phyloP scores from a whole-genome alignment of 108 stramenopile species.

The Skeletonema grethae region DNA sequence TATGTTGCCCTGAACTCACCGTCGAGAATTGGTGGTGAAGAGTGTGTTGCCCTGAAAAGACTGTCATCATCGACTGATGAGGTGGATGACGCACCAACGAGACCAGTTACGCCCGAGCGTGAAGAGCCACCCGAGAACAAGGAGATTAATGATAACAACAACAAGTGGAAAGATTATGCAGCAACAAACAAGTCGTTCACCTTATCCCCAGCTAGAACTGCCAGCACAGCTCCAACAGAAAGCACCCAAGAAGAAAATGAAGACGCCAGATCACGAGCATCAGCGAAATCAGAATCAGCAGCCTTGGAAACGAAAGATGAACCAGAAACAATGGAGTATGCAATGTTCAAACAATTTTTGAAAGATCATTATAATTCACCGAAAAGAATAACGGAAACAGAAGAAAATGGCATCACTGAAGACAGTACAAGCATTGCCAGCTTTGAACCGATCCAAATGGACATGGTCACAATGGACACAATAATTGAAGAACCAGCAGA shows the following conservation, averaged over 20 bases:
- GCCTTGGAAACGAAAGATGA: neutral
- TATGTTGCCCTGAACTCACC: no score
- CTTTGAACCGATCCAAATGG: neutral
- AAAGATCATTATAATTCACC: neutral
- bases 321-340: neutral
- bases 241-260: neutral
- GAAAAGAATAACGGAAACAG: neutral
- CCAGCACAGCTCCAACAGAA: neutral
- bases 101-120: neutral
- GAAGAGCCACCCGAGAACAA: neutral
- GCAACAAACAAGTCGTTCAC: neutral
- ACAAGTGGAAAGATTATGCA: neutral
- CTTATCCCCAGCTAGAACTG: neutral
- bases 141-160: neutral
- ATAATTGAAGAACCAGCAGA: slow-evolving; percentile 1
- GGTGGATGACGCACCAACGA: neutral
- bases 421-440: neutral
- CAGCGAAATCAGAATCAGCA: neutral
- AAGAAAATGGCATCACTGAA: neutral
- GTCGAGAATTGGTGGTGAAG: no score
- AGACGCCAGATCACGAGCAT: neutral
- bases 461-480: slow-evolving; percentile 3
- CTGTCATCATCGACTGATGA: neutral
- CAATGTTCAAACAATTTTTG: neutral
- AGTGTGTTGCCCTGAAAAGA: no score